Evolutionary conservation across 2,329 filamentous ascomycete genomes (phyloP), one percentile per base, ranked within the genome.

Genomic region (Exophiala oligosperma): DNA sequence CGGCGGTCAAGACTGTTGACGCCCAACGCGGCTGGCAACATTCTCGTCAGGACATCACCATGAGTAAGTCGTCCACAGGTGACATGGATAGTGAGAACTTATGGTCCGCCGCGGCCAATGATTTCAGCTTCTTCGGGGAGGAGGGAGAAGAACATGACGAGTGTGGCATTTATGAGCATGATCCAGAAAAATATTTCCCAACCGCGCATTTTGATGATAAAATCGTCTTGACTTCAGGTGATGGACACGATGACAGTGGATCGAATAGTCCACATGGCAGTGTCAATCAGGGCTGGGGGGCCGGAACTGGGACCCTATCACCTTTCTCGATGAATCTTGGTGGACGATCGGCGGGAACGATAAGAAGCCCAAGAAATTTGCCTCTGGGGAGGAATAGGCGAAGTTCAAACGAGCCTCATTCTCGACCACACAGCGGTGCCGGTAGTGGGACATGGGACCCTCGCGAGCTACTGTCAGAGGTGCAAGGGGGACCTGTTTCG

Each of bases 51-150:
- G 79, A 77, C 69, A 74, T 76, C 40, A 75, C 74, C 46, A 72
- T 72, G 7, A 78, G 75, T 5, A 81, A 78, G 60, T 85, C 83
- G 5, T 80, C 80, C 29, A 86, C 83, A 0, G 82, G 84, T 48
- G 84, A 86, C 62, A 71, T 74, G 7, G 84, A 87, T 64, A 81
- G 79, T 3, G 84, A 86, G 66, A 77, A 78, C 3, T 75, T 86
- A 9, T 86, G 83, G 84, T 75, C 78, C 50, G 83, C 83, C 7
- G 82, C 83, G 2, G 74, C 78, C 56, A 75, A 81, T 52, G 84
- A 87, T 66, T 87, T 86, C 61, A 83, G 81, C 28, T 85, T 85
- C 70, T 87, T 87, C 57, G 78, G 75, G 1, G 81, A 83, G 40
- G 81, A 81, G 48, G 66, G 66, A 11, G 66, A 66, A 56, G 64